These are phyloP conservation scores for Salvia rosmarinus DNA, from an alignment of 257 asterid genomes.

Conservation along the genomic window DNA sequence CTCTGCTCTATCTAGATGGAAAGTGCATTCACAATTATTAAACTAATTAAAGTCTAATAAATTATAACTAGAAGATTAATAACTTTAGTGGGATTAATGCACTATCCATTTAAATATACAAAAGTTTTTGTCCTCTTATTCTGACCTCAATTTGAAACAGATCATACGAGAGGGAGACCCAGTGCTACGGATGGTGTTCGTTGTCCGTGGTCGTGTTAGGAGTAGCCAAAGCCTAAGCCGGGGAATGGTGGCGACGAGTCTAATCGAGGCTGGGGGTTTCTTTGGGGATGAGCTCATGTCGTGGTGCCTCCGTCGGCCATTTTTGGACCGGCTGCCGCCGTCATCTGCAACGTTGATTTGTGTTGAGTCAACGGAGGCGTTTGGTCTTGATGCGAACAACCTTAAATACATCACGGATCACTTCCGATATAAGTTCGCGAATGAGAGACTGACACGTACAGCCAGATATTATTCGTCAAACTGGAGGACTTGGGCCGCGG, in stretches of 20 bases:
- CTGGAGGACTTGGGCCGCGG: conserved; percentile 98
- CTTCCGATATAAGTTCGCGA: conserved; percentile 76
- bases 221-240: conserved; percentile 78
- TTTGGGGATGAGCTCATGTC: conserved; percentile 88
- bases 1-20: too few species aligned
- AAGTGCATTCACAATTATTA: too few species aligned
- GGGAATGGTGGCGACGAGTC: conserved; percentile 68
- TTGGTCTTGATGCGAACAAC: conserved; percentile 61
- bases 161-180: conserved; percentile 93
- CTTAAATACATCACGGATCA: conserved; percentile 78
- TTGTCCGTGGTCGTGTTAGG: conserved; percentile 69
- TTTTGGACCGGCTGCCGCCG: conserved; percentile 74
- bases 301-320: conserved; percentile 94
- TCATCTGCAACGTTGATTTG: conserved; percentile 84
- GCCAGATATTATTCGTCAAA: conserved; percentile 74
- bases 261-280: conserved; percentile 73
- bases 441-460: conserved; percentile 69
- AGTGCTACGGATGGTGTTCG: conserved; percentile 71
- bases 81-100: too few species aligned
- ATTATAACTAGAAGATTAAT: too few species aligned
- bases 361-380: conserved; percentile 67
- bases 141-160: conserved; percentile 56
- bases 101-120: too few species aligned
- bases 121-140: too few species aligned
- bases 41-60: too few species aligned